Evolutionary conservation across 306 rosid genomes (phyloP).

Genomic region (Ziziphus jujuba): DNA sequence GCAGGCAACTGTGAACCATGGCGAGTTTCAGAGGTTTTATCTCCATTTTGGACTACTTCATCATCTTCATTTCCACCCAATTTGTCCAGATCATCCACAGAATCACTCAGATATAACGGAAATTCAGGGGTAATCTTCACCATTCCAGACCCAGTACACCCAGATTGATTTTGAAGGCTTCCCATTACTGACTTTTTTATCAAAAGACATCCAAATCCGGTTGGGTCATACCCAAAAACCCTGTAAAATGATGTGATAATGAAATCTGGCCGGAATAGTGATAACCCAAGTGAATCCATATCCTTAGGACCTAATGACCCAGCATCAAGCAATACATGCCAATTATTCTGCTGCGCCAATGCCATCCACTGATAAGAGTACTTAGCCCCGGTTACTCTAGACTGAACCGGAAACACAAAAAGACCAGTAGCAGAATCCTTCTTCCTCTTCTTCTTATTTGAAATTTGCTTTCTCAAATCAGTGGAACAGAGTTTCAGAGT

Average conservation of each 20-base stretch:
- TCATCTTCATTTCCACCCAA: slow-evolving; percentile 64
- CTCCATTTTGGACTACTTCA: slow-evolving; percentile 45
- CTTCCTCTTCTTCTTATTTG: slow-evolving; percentile 80
- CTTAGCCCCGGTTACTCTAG: slow-evolving; percentile 93
- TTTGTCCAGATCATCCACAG: slow-evolving; percentile 75
- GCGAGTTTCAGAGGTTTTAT: slow-evolving; percentile 56
- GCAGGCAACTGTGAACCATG: slow-evolving; percentile 79
- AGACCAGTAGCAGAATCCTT: slow-evolving; percentile 91
- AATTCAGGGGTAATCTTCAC: slow-evolving; percentile 93
- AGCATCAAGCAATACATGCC: slow-evolving; percentile 97
- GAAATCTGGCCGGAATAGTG: slow-evolving; percentile 94
- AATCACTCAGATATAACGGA: slow-evolving; percentile 86
- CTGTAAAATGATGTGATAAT: slow-evolving; percentile 92
- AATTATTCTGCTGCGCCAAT: slow-evolving; percentile 92
- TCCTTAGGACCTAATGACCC: slow-evolving; percentile 98
- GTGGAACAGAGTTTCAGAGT: slow-evolving; percentile 90
- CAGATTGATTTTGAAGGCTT: slow-evolving; percentile 84
- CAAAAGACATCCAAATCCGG: slow-evolving; percentile 95
- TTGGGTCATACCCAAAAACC: slow-evolving; percentile 91
- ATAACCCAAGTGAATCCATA: slow-evolving; percentile 97
- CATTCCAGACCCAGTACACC: slow-evolving; percentile 90
- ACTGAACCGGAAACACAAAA: slow-evolving; percentile 94
- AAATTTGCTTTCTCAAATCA: slow-evolving; percentile 90
- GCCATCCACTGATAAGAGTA: slow-evolving; percentile 99
- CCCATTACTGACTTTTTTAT: slow-evolving; percentile 91